phyloP scores from a whole-genome alignment of 345 rosid species.

The Camelina hispida region DNA sequence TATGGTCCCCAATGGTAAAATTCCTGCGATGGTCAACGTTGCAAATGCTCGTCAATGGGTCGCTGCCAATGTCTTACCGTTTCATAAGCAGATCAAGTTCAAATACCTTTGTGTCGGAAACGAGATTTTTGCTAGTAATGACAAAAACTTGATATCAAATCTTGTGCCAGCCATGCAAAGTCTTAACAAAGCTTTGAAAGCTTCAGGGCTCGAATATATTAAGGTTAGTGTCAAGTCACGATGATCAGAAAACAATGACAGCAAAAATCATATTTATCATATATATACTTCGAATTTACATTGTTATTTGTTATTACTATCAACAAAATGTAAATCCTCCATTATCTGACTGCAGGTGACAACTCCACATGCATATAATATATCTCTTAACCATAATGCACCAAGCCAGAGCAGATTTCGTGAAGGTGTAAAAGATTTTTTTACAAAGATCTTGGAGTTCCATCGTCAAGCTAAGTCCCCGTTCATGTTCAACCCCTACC shows the following conservation, averaged over 20 bases:
- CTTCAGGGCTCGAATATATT: conserved; percentile 50
- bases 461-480: conserved; percentile 27
- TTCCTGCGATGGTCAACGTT: conserved; percentile 47
- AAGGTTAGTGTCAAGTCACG: conserved; percentile 50
- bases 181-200: conserved; percentile 52
- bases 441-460: conserved; percentile 29
- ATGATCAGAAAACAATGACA: neutral
- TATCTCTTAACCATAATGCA: conserved; percentile 5
- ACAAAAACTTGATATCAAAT: conserved; percentile 44
- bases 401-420: conserved; percentile 28
- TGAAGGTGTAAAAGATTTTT: conserved; percentile 7
- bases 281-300: neutral
- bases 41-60: conserved; percentile 60
- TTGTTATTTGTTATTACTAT: neutral
- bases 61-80: conserved; percentile 55
- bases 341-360: conserved; percentile 26
- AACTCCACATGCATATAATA: conserved; percentile 29
- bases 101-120: conserved; percentile 65
- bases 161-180: conserved; percentile 70
- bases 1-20: conserved; percentile 55
- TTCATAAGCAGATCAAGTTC: conserved; percentile 57
- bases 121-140: conserved; percentile 54
- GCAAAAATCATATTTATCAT: neutral
- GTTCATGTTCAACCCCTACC: conserved; percentile 32
- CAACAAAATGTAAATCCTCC: neutral